A percentile compares a stretch with the other conserved stretches of the same genome.
These are phyloP conservation scores for Pyrus communis DNA, from an alignment of 306 rosid genomes.

Conservation along the genomic window DNA sequence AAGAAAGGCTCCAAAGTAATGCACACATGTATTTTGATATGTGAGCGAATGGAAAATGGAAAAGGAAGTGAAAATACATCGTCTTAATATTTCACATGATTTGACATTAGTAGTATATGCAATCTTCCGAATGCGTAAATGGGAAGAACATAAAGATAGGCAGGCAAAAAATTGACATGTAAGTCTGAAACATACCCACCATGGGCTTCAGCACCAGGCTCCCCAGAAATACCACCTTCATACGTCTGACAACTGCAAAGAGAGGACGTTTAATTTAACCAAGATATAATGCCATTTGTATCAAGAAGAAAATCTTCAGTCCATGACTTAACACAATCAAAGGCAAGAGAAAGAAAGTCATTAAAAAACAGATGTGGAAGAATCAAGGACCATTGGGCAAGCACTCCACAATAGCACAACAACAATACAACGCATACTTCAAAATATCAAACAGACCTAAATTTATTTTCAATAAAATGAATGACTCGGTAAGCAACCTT, in stretches of 20 bases:
- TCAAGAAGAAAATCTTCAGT: not conserved
- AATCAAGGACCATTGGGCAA: not conserved
- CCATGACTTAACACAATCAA: not conserved
- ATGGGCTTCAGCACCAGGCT: conserved; percentile 96
- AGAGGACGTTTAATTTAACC: not conserved
- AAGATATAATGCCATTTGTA: not conserved
- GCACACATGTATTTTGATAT: not conserved
- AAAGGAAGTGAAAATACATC: not conserved
- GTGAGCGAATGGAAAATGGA: not conserved
- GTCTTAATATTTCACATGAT: not conserved
- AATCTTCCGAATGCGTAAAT: not conserved
- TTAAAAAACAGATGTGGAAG: not conserved
- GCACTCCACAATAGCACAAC: not conserved
- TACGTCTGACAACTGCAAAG: conserved; percentile 88
- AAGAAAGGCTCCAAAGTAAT: not conserved
- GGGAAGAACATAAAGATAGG: not conserved
- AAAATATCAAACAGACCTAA: not conserved
- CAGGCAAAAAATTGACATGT: not conserved
- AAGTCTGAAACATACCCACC: conserved; percentile 75
- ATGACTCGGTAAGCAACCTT: conserved; percentile 49
- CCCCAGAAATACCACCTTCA: conserved; percentile 95
- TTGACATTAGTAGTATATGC: not conserved
- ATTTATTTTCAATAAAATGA: conserved; percentile 8
- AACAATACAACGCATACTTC: not conserved
- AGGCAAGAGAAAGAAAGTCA: conserved; percentile 4